These are phyloP conservation scores for Rhizophora mangle DNA, from an alignment of 345 rosid genomes.

Conservation along the genomic window DNA sequence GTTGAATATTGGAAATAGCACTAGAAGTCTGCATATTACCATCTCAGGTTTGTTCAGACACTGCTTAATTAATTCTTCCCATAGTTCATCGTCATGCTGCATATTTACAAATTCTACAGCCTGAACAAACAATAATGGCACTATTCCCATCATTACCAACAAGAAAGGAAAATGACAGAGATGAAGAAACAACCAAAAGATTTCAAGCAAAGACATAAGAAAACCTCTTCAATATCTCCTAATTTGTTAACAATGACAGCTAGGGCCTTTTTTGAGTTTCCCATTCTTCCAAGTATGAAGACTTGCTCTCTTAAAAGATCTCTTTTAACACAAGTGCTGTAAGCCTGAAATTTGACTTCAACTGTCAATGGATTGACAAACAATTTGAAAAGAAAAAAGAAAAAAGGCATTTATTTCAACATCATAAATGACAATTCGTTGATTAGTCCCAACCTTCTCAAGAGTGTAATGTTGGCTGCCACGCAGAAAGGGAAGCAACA, in stretches of 20 bases:
- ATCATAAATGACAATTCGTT: slow-evolving; percentile 16
- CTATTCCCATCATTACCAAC: slow-evolving; percentile 10
- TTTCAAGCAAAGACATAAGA: slow-evolving; percentile 4
- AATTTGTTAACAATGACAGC: slow-evolving; percentile 82
- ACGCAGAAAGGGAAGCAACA: slow-evolving; percentile 94
- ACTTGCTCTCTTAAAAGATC: slow-evolving; percentile 91
- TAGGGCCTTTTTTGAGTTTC: slow-evolving; percentile 86
- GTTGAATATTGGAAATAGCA: background rate
- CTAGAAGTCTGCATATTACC: slow-evolving; percentile 38
- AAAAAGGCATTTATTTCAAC: background rate
- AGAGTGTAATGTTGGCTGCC: slow-evolving; percentile 95
- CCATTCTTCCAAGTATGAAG: slow-evolving; percentile 97
- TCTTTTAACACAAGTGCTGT: slow-evolving; percentile 74
- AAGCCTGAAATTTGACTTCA: slow-evolving; percentile 59
- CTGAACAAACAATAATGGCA: slow-evolving; percentile 43
- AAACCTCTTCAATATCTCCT: slow-evolving; percentile 95
- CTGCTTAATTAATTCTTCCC: slow-evolving; percentile 98
- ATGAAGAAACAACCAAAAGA: slow-evolving; percentile 10
- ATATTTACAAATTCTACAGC: slow-evolving; percentile 94
- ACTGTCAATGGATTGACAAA: slow-evolving; percentile 19
- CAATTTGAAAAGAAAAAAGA: background rate
- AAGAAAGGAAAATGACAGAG: slow-evolving; percentile 4
- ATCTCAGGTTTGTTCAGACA: slow-evolving; percentile 95
- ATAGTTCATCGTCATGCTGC: slow-evolving; percentile 98
- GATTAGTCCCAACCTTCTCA: slow-evolving; percentile 67